Base-by-base conservation (phyloP, 768 basidiomycete genomes). In the Lanmaoa rubissima region DNA sequence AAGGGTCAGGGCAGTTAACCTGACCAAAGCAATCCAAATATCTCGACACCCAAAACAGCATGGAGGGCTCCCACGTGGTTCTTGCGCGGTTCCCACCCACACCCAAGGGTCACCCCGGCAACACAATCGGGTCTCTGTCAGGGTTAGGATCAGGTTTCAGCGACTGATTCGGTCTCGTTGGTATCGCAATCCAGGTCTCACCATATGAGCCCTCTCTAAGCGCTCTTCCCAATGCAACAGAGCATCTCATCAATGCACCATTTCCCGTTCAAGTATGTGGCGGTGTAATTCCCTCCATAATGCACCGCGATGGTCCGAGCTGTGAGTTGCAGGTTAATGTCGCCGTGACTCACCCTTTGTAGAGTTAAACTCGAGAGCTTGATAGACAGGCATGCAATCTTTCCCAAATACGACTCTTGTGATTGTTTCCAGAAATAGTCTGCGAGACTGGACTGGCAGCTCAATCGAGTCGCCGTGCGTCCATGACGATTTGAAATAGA, bases 31-130 rank as follows among this genome's bases (percentile, higher is more conserved):
- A 57, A 57, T 36, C 53, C 56, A 43, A 64, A 39, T 45, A 51
- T 54, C 62, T 61, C 63, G 50, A 68, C 61, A 67, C 49, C 58
- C 57, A 44, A 48, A 31, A 49, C 34, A 41, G 48, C 48, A 53
- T 51, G 49, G 28, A 8, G 28, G 7, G 28, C 57, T 68, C 69
- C 45, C 71, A 59, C 69, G 61, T 71, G 61, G 59, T 60, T 58
- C 48, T 55, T 42, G 51, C 48, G 32, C 57, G 43, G 51, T 61
- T 70, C 63, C 57, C 70, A 68, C 67, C 42, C 51, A 34, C 61
- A 35, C 47, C 32, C 53, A 49, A 51, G 49, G 56, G 53, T 59
- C 52, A 38, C 28, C 40, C 24, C 43, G 21, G 49, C 46, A 35
- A 48, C 50, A 8, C 32, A 31, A 21, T 40, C 60, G 51, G 57